A percentile compares a stretch with the other conserved stretches of the same genome.
These are phyloP conservation scores for Tetradesmus obliquus DNA, from an alignment of 139 green algal species.

Conservation along the genomic window DNA sequence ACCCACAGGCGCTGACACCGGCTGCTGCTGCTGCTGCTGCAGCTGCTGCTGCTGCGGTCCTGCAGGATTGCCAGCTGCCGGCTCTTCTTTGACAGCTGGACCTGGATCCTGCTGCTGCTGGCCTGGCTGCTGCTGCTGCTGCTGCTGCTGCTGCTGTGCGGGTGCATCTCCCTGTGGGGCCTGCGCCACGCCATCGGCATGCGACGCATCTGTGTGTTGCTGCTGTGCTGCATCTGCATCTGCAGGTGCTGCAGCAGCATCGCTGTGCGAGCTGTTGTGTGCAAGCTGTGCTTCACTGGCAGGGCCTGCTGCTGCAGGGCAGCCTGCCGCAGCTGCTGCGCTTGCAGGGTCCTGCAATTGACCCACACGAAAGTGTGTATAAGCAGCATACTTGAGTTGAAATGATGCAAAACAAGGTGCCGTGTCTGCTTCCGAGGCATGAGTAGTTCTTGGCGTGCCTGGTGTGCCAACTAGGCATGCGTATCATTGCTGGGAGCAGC, in stretches of 20 bases:
- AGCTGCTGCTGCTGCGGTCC: not conserved
- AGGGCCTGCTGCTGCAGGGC: not conserved
- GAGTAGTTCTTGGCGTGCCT: not conserved
- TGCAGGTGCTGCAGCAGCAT: slow-evolving; percentile 4
- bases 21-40: slow-evolving; percentile 23
- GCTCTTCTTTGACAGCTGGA: not conserved
- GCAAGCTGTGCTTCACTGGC: not conserved
- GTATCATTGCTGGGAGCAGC: not conserved
- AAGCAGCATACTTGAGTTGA: not conserved
- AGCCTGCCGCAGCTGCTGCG: not conserved
- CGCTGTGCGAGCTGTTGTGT: not conserved
- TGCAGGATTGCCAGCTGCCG: not conserved
- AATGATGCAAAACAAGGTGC: not conserved
- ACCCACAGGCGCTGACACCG: not conserved
- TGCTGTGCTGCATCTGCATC: slow-evolving; percentile 17
- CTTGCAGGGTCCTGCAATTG: not conserved
- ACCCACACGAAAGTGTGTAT: no score
- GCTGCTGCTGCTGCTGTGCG: slow-evolving; percentile 18
- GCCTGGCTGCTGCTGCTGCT: slow-evolving; percentile 25
- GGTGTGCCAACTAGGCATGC: not conserved
- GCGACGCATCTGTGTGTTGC: not conserved
- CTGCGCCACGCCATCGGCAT: not conserved
- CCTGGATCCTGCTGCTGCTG: slow-evolving; percentile 33
- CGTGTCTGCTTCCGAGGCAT: no score
- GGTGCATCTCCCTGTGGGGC: not conserved